Base-by-base conservation (phyloP, 2,329 filamentous ascomycete genomes). In the Aspergillus alliaceus region DNA sequence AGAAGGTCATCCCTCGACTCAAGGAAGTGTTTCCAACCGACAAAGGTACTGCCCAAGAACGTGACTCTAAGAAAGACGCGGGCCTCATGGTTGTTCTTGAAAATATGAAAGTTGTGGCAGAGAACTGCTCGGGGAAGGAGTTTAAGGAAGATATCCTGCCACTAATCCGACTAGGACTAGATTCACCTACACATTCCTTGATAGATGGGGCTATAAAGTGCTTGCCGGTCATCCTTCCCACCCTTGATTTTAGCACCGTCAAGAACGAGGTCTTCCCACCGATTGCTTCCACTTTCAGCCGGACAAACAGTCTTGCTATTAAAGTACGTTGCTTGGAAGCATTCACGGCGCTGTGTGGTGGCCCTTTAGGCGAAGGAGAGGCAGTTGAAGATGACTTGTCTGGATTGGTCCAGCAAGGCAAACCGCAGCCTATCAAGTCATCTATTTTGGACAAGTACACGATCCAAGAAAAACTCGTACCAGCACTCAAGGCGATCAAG, bases 241-340 rank as follows among this genome's bases (percentile, higher is more conserved):
- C 95, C 2, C 85, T 99, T 7, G 95, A 99, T 75, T 98, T 97
- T 65, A 96, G 89, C 64, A 98, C 93, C 0, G 93, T 97, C 67
- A 99, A 98, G 75, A 95, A 96, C 66, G 93, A 98, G 61, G 83
- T 99, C 1, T 99, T 99, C 72, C 95, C 95, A 0, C 87, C 96
- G 1, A 90, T 99, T 61, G 91, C 93, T 1, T 79, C 83, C 8
- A 95, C 97, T 0, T 99, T 99, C 70, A 92, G 89, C 65, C 93
- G 90, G 70, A 99, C 95, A 1, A 96, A 86, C 70, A 97, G 92
- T 71, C 84, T 99, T 55, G 90, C 89, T 6, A 98, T 99, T 78
- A 99, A 99, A 75, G 89, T 98, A 32, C 86, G 92, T 29, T 93
- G 93, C 4, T 79, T 98, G 29, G 91, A 97, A 72, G 92, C 95